Evolutionary conservation across 176 grass and related monocot species (phyloP), one percentile per base, ranked within the genome.

Genomic region (Secale cereale): DNA sequence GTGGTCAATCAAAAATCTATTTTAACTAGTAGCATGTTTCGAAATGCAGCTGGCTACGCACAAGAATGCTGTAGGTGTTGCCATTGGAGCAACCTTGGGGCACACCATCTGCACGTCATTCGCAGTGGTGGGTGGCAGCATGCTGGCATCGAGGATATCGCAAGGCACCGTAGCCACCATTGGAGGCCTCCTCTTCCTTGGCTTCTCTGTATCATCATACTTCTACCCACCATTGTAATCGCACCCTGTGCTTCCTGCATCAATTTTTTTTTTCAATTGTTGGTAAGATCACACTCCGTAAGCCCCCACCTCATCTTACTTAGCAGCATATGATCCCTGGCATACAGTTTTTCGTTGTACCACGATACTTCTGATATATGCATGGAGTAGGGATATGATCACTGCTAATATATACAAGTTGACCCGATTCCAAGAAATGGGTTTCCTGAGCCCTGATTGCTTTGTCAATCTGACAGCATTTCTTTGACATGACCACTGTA

Each of bases 121-220:
- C 8, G 97, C 93, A 2, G 97, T 98, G 45, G 89, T 98, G 59
- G 97, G 97, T 1, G 97, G 97, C 31, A 98, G 93, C 90, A 94
- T 98, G 89, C 75, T 98, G 45, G 97, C 93, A 2, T 98, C 96
- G 37, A 98, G 90, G 88, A 98, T 98, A 56, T 98, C 97, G 16
- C 97, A 95, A 86, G 81, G 88, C 71, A 98, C 97, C 0, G 97
- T 98, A 10, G 97, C 97, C 0, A 94, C 91, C 43, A 82, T 98
- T 1, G 97, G 97, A 16, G 97, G 97, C 73, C 83, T 98, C 59
- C 93, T 95, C 39, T 98, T 95, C 83, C 86, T 98, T 5, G 91
- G 91, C 48, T 98, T 98, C 83, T 98, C 96, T 5, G 9, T 98
- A 74, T 95, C 96, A 19, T 98, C 93, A 1, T 95, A 98, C 67